Evolutionary conservation across 306 rosid genomes (phyloP).

Genomic region (Malus orientalis): DNA sequence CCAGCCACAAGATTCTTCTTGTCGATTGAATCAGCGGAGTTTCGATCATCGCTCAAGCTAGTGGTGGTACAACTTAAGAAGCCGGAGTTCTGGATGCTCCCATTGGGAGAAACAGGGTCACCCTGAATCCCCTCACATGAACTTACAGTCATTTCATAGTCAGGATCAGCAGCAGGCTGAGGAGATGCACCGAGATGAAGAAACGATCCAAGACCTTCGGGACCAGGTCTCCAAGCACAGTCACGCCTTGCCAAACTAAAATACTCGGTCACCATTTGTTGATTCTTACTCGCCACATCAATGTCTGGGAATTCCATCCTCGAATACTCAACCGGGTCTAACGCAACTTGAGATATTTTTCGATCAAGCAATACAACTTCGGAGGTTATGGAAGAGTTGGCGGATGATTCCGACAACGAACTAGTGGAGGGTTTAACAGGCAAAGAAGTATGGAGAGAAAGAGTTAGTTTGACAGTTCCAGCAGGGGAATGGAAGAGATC

Average conservation of each 20-base stretch:
- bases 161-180: conserved; percentile 26
- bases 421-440: conserved; percentile 19
- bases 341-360: conserved; percentile 40
- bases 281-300: conserved; percentile 57
- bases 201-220: conserved; percentile 50
- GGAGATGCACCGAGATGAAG: conserved; percentile 64
- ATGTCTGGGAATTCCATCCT: conserved; percentile 88
- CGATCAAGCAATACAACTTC: conserved; percentile 74
- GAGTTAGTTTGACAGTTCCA: conserved; percentile 67
- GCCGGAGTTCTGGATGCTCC: conserved; percentile 50
- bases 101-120: conserved; percentile 52
- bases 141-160: conserved; percentile 56
- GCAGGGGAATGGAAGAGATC: conserved; percentile 95
- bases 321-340: conserved; percentile 62
- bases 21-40: conserved; percentile 47
- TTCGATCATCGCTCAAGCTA: conserved; percentile 64
- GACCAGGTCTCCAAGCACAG: conserved; percentile 23
- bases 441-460: conserved; percentile 42
- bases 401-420: conserved; percentile 31
- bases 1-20: conserved; percentile 32
- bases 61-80: conserved; percentile 61
- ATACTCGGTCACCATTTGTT: conserved; percentile 77
- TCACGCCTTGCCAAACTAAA: conserved; percentile 38
- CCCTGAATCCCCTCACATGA: conserved; percentile 35
- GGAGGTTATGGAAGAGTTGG: conserved; percentile 71